A percentile compares a stretch with the other conserved stretches of the same genome.
phyloP scores from a whole-genome alignment of 2,329 filamentous ascomycete genomes.

The Arthrobotrys pseudoclavata region DNA sequence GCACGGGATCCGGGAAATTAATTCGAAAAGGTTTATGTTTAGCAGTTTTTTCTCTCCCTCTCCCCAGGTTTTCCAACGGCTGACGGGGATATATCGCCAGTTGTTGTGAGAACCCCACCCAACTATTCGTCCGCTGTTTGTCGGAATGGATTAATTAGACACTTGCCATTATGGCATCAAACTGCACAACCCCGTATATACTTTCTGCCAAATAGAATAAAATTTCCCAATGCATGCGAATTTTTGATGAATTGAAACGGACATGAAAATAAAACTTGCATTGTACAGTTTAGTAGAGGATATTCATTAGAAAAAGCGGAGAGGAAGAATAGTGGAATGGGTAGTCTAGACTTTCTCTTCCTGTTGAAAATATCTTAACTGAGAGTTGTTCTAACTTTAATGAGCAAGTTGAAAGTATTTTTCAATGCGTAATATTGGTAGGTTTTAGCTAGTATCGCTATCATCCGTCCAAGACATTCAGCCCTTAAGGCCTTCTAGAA shows the following conservation, averaged over 20 bases:
- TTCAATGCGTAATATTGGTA: constrained; percentile 39
- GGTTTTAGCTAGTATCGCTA: constrained; percentile 30
- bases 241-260: constrained; percentile 24
- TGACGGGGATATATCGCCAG: constrained; percentile 47
- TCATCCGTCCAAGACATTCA: constrained; percentile 27
- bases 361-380: constrained; percentile 10
- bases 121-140: constrained; percentile 20
- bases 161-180: constrained; percentile 37
- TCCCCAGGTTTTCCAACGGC: constrained; percentile 20
- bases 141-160: constrained; percentile 23
- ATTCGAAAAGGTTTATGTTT: constrained; percentile 14
- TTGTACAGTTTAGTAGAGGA: not conserved
- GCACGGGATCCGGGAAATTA: constrained; percentile 24
- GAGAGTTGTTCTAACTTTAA: constrained; percentile 12
- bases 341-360: constrained; percentile 1
- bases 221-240: not conserved
- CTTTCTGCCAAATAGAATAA: not conserved
- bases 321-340: not conserved
- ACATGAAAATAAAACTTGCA: constrained; percentile 22
- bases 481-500: constrained; percentile 28
- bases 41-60: not conserved
- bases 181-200: constrained; percentile 14
- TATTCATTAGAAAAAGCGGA: not conserved
- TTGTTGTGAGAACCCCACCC: constrained; percentile 25
- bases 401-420: constrained; percentile 43